These are phyloP conservation scores for Friedmanniomyces simplex DNA, from an alignment of 495 filamentous ascomycete species.

Conservation along the genomic window DNA sequence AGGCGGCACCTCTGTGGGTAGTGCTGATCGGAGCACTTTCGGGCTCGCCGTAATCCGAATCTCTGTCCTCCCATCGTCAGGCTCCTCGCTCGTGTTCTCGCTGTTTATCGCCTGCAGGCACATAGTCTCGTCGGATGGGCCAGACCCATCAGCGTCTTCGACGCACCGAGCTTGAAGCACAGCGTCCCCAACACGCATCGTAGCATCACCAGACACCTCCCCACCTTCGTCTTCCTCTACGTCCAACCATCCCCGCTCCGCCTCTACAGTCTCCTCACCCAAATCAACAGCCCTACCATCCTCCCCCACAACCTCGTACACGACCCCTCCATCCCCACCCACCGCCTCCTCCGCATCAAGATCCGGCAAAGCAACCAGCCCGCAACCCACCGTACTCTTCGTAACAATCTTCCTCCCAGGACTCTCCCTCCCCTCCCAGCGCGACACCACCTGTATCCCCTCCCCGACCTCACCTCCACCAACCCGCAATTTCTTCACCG, in stretches of 20 bases:
- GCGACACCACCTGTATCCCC: neutral
- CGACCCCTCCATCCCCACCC: neutral
- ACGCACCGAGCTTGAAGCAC: neutral
- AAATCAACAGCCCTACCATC: constrained; percentile 4
- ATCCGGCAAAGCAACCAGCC: constrained; percentile 3
- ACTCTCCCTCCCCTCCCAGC: constrained; percentile 11
- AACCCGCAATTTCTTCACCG: constrained; percentile 21
- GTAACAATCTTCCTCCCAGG: constrained; percentile 21
- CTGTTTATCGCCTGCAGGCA: neutral
- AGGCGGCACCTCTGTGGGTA: no score
- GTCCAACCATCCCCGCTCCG: neutral
- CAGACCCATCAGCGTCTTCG: neutral
- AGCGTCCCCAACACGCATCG: neutral
- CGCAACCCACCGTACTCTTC: neutral
- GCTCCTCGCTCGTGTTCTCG: neutral
- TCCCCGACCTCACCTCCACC: constrained; percentile 1
- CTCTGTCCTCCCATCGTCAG: no score
- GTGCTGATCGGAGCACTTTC: no score
- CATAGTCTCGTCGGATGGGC: no score
- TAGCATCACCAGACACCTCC: neutral
- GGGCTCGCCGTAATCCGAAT: no score
- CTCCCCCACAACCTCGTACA: constrained; percentile 6
- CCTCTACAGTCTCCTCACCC: constrained; percentile 1
- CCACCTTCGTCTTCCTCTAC: constrained; percentile 4
- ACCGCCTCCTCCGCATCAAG: neutral